phyloP scores from a whole-genome alignment of 306 rosid genomes.

The Cucurbita argyrosperma region DNA sequence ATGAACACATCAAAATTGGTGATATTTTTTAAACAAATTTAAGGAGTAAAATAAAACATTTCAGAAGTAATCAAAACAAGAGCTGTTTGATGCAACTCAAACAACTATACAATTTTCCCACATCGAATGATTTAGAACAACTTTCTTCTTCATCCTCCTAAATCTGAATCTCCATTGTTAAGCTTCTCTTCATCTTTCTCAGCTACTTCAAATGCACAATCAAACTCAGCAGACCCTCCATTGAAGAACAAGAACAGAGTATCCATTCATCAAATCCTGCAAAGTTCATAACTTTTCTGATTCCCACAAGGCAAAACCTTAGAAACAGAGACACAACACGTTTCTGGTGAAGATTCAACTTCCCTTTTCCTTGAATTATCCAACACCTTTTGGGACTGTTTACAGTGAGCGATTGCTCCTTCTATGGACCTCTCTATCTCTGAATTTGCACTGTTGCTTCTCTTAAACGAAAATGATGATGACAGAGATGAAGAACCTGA shows the following conservation, averaged over 20 bases:
- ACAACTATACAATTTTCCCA: neutral
- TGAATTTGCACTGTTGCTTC: constrained; percentile 54
- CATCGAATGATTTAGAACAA: neutral
- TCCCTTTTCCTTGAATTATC: constrained; percentile 9
- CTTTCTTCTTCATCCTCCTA: neutral
- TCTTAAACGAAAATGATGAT: constrained; percentile 75
- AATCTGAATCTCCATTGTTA: neutral
- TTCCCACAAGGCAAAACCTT: constrained; percentile 25
- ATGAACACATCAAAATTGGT: too few relatives aligned
- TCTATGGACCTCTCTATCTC: constrained; percentile 67
- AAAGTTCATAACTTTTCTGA: constrained; percentile 21
- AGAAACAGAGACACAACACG: constrained; percentile 22
- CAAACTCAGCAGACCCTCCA: neutral
- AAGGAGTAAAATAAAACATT: too few relatives aligned
- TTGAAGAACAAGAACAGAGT: neutral
- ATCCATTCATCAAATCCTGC: neutral
- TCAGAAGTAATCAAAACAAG: neutral
- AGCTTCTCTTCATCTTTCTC: neutral
- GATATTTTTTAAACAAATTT: too few relatives aligned
- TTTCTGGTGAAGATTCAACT: constrained; percentile 7
- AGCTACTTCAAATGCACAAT: neutral
- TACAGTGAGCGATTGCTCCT: constrained; percentile 95
- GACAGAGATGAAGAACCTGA: constrained; percentile 68
- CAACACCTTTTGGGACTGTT: constrained; percentile 33
- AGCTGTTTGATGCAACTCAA: constrained; percentile 4